Percentiles rank a stretch among this genome's conserved stretches.
Conservation (phyloP, 2,329 filamentous ascomycete species). For the Lachnum nothofagi region DNA sequence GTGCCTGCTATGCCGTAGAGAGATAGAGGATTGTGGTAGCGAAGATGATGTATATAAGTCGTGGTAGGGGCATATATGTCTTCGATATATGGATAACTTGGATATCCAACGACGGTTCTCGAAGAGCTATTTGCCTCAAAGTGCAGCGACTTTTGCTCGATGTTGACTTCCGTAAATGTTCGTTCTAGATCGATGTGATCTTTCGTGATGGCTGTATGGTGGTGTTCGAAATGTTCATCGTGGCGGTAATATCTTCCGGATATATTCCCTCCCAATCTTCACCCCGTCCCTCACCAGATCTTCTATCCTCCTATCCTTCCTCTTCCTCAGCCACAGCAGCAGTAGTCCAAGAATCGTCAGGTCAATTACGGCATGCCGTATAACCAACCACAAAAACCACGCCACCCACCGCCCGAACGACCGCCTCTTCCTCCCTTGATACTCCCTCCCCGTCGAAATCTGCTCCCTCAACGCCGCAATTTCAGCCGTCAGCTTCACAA, state of each 20-base stretch:
- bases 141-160: no score
- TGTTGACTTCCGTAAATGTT: background rate
- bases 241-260: constrained; percentile 53
- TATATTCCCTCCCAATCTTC: constrained; percentile 52
- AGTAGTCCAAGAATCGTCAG: constrained; percentile 59
- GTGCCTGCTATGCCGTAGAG: constrained; percentile 17
- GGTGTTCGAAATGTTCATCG: constrained; percentile 20
- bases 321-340: constrained; percentile 66
- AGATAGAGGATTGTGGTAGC: no score
- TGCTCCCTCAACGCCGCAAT: constrained; percentile 89
- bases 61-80: background rate
- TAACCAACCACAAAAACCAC: constrained; percentile 62
- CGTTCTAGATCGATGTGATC: background rate
- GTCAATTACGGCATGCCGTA: constrained; percentile 73
- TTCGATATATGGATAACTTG: no score
- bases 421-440: constrained; percentile 59
- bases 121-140: no score
- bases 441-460: constrained; percentile 70
- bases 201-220: background rate
- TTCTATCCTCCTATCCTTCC: constrained; percentile 66
- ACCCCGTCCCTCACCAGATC: constrained; percentile 66
- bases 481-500: constrained; percentile 87
- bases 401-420: constrained; percentile 64
- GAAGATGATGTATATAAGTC: background rate
- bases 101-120: no score